Percentiles rank a stretch among this genome's conserved stretches.
phyloP scores from a whole-genome alignment of 306 rosid genomes.

The Castanopsis chinensis region DNA sequence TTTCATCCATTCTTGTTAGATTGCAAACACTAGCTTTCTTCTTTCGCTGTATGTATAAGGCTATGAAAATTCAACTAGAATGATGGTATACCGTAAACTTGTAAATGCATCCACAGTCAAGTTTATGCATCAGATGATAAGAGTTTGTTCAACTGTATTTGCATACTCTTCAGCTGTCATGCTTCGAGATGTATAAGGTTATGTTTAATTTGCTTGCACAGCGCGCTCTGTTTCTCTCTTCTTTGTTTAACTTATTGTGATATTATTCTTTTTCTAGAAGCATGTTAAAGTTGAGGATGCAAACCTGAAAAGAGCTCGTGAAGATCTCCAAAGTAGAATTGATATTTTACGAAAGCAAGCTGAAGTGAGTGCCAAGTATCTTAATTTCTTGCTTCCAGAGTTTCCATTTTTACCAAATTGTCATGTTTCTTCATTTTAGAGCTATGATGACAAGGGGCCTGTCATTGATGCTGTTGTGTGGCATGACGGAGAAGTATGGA shows the following conservation, averaged over 20 bases:
- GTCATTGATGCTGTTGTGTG: constrained; percentile 89
- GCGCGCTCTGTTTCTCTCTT: constrained; percentile 4
- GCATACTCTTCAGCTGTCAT: not conserved
- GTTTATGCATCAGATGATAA: constrained; percentile 2
- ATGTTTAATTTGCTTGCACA: constrained; percentile 9
- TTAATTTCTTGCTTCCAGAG: constrained; percentile 1
- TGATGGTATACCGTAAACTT: not conserved
- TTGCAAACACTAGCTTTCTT: not conserved
- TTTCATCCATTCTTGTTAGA: not conserved
- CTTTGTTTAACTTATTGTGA: constrained; percentile 15
- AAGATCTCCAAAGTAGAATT: constrained; percentile 77
- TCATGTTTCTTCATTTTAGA: constrained; percentile 46
- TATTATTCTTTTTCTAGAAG: constrained; percentile 46
- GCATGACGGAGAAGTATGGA: constrained; percentile 98
- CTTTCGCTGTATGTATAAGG: not conserved
- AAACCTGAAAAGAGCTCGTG: constrained; percentile 63
- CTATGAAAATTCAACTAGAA: not conserved
- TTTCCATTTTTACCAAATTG: constrained; percentile 14
- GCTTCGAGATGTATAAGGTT: not conserved
- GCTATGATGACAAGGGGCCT: constrained; percentile 92
- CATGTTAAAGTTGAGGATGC: constrained; percentile 60
- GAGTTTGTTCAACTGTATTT: not conserved
- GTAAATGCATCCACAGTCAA: not conserved
- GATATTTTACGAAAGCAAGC: constrained; percentile 78
- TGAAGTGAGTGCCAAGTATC: constrained; percentile 59